Percentiles rank a stretch among this genome's conserved stretches.
Evolutionary conservation across 2,329 filamentous ascomycete genomes (phyloP).

Genomic region (Diatrype stigma): DNA sequence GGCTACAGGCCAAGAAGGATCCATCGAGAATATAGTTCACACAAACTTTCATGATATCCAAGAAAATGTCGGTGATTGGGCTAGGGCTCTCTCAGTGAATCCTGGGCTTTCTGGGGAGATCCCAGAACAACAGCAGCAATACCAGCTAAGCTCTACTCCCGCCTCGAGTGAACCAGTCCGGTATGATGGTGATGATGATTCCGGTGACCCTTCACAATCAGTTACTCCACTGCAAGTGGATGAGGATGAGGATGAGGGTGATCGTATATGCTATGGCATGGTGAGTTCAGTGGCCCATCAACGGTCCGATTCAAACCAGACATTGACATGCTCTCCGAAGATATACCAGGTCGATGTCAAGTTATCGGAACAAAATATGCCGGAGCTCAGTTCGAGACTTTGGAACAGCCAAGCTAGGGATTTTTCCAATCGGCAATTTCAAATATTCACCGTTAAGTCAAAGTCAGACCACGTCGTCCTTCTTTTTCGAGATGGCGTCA

Average conservation of each 20-base stretch:
- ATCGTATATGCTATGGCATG: slow-evolving; percentile 24
- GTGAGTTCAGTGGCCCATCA: slow-evolving; percentile 7
- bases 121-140: not conserved
- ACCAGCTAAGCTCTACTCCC: not conserved
- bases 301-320: not conserved
- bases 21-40: not conserved
- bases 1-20: not conserved
- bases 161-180: not conserved
- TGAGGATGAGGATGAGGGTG: slow-evolving; percentile 1
- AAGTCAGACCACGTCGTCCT: slow-evolving; percentile 17
- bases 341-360: slow-evolving; percentile 21
- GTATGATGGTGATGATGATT: not conserved
- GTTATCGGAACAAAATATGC: slow-evolving; percentile 19
- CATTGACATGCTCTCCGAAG: slow-evolving; percentile 9
- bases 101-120: not conserved
- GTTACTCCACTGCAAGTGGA: not conserved
- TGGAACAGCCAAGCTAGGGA: not conserved
- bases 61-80: not conserved
- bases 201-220: not conserved
- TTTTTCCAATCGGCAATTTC: slow-evolving; percentile 1
- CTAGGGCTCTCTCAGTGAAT: not conserved
- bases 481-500: slow-evolving; percentile 14
- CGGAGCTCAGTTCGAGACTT: slow-evolving; percentile 12
- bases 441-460: slow-evolving; percentile 15
- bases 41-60: not conserved